phyloP scores from a whole-genome alignment of 176 grass and related monocot species.

The Oryza brachyantha region DNA sequence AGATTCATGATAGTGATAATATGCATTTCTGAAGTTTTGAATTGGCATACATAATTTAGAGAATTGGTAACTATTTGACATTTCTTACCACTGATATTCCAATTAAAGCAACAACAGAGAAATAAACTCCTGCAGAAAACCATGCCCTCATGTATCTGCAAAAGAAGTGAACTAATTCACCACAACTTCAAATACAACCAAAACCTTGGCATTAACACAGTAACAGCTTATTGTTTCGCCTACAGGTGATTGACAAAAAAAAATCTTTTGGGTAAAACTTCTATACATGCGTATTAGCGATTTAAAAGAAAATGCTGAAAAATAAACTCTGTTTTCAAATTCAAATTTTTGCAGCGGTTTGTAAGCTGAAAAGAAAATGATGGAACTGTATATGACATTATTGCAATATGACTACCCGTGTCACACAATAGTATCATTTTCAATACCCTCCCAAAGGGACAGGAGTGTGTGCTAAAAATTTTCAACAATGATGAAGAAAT shows the following conservation, averaged over 20 bases:
- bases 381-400: no score
- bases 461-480: background rate
- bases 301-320: no score
- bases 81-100: conserved; percentile 68
- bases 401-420: background rate
- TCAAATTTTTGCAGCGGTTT: no score
- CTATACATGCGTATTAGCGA: no score
- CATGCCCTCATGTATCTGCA: conserved; percentile 62
- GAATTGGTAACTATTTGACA: conserved; percentile 11
- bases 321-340: no score
- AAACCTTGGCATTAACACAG: background rate
- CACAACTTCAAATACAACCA: conserved; percentile 4
- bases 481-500: conserved; percentile 1
- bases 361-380: no score
- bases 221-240: no score
- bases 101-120: conserved; percentile 57
- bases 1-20: background rate
- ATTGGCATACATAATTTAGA: background rate
- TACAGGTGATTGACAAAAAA: no score
- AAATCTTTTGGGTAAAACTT: no score
- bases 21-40: background rate
- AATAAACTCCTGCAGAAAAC: conserved; percentile 73
- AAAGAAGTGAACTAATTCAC: conserved; percentile 12
- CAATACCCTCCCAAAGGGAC: background rate
- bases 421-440: background rate